Evolutionary conservation across 257 asterid species (phyloP).

Genomic region (Scutellaria baicalensis): DNA sequence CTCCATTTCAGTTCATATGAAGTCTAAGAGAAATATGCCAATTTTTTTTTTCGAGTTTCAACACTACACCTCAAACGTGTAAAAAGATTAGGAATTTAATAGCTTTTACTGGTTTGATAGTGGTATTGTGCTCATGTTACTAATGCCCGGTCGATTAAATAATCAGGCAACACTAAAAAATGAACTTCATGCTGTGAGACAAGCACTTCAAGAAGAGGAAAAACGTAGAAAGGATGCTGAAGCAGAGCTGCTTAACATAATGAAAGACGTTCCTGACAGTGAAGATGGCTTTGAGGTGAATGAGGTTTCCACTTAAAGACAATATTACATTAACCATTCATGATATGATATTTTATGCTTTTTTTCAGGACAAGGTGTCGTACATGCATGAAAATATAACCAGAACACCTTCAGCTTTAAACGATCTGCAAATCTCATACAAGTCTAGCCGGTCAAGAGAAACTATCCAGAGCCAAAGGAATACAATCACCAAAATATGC

Average conservation of each 20-base stretch:
- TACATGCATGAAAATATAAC: constrained; percentile 42
- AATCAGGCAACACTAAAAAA: constrained; percentile 41
- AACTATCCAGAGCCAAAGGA: constrained; percentile 57
- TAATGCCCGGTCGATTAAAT: constrained; percentile 3
- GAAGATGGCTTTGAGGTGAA: constrained; percentile 90
- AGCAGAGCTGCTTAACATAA: constrained; percentile 50
- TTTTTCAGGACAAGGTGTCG: constrained; percentile 70
- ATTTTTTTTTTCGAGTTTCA: background rate
- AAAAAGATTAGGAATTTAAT: background rate
- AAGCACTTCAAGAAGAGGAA: constrained; percentile 59
- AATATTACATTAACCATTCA: background rate
- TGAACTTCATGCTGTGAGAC: constrained; percentile 47
- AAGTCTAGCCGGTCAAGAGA: constrained; percentile 49
- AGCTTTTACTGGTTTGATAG: constrained; percentile 1
- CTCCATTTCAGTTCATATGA: background rate
- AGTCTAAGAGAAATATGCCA: background rate
- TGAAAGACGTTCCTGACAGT: constrained; percentile 63
- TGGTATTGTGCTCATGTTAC: constrained; percentile 4
- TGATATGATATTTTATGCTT: background rate
- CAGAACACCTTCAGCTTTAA: constrained; percentile 35
- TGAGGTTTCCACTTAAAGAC: background rate
- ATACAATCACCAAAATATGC: constrained; percentile 74
- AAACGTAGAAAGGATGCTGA: constrained; percentile 67
- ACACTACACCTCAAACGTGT: background rate
- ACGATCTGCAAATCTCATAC: constrained; percentile 22